Conservation (phyloP, 228 moss, liverwort and hornwort genomes). For the Sphagnum magellanicum region DNA sequence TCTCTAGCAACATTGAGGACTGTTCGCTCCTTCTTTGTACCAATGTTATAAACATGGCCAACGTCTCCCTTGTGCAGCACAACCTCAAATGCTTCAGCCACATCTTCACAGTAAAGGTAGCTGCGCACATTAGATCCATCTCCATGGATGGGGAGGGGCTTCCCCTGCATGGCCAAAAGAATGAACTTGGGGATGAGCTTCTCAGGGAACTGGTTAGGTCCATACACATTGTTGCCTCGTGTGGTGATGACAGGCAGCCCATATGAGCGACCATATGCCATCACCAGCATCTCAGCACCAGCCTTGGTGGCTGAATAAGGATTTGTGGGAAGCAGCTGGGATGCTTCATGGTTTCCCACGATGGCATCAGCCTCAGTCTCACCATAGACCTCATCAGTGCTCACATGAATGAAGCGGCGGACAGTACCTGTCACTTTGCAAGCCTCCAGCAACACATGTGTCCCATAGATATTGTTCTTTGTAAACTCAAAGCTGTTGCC, state of each 20-base stretch:
- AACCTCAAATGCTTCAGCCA: constrained; percentile 81
- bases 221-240: constrained; percentile 84
- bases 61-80: constrained; percentile 75
- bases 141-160: constrained; percentile 75
- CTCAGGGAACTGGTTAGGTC: constrained; percentile 83
- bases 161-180: constrained; percentile 71
- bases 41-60: constrained; percentile 83
- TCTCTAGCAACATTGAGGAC: constrained; percentile 78
- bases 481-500: constrained; percentile 90
- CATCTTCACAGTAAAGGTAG: constrained; percentile 81
- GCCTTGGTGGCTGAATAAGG: constrained; percentile 88
- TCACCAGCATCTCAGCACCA: constrained; percentile 84
- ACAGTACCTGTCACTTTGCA: constrained; percentile 76
- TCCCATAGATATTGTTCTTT: constrained; percentile 88
- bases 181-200: constrained; percentile 92
- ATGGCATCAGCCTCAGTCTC: constrained; percentile 84
- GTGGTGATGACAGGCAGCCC: constrained; percentile 79
- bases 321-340: constrained; percentile 75
- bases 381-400: constrained; percentile 82
- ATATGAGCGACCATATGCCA: constrained; percentile 76
- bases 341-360: constrained; percentile 84
- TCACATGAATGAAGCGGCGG: constrained; percentile 79
- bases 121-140: constrained; percentile 77
- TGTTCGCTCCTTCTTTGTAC: constrained; percentile 73
- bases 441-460: constrained; percentile 79